Evolutionary conservation across 2,329 filamentous ascomycete genomes (phyloP).

Genomic region (Penicillium decumbens): DNA sequence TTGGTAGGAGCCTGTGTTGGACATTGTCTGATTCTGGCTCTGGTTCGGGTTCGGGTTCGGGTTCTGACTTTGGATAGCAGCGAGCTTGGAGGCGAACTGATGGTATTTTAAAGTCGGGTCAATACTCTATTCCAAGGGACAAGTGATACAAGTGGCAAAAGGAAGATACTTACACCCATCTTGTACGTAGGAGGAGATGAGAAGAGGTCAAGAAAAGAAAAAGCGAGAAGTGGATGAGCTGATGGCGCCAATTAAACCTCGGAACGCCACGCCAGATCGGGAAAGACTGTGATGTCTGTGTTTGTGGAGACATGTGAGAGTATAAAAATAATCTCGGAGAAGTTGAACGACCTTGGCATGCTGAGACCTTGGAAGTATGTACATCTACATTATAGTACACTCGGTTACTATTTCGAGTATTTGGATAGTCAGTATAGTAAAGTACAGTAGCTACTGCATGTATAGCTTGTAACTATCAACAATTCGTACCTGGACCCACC

Average conservation of each 20-base stretch:
- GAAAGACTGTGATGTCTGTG: background rate
- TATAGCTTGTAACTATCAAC: background rate
- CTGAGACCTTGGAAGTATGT: background rate
- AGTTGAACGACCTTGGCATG: background rate
- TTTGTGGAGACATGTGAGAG: background rate
- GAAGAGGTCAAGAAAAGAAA: background rate
- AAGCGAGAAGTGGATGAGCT: background rate
- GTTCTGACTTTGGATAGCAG: constrained; percentile 32
- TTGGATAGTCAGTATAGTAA: background rate
- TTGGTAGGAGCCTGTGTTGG: constrained; percentile 25
- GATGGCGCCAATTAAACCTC: constrained; percentile 4
- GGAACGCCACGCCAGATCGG: constrained; percentile 6
- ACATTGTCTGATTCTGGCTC: constrained; percentile 12
- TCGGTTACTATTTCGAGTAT: background rate
- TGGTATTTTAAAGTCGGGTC: background rate
- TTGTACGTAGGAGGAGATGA: background rate
- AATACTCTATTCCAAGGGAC: background rate
- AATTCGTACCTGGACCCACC: background rate
- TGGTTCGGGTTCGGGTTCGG: background rate
- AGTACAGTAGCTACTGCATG: background rate
- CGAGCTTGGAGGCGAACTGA: constrained; percentile 40
- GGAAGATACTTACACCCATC: constrained; percentile 12
- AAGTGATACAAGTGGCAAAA: background rate
- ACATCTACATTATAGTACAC: background rate
- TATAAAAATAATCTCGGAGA: background rate